A percentile compares a stretch with the other conserved stretches of the same genome.
These are phyloP conservation scores for Helianthus tuberosus DNA, from an alignment of 129 eudicot species.

Conservation along the genomic window DNA sequence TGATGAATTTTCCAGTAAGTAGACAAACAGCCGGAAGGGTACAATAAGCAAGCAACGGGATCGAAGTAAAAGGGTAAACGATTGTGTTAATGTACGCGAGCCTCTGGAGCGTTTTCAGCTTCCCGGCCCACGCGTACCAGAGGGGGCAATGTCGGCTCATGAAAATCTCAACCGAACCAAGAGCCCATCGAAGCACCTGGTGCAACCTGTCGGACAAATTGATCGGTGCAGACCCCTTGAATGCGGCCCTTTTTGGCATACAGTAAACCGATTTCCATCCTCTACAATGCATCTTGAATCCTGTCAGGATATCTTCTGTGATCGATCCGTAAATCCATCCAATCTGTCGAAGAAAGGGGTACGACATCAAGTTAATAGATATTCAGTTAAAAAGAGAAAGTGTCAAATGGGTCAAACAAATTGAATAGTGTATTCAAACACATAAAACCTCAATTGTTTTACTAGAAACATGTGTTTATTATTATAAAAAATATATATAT, in stretches of 20 bases:
- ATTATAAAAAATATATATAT: neutral
- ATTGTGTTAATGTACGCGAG: slow-evolving; percentile 95
- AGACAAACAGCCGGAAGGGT: slow-evolving; percentile 96
- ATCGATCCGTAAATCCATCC: slow-evolving; percentile 99
- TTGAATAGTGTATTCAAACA: neutral
- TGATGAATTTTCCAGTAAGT: slow-evolving; percentile 96
- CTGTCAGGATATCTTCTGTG: slow-evolving; percentile 94
- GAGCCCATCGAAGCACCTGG: slow-evolving; percentile 99
- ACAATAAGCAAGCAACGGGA: slow-evolving; percentile 92
- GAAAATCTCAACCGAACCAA: slow-evolving; percentile 96
- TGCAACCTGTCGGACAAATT: slow-evolving; percentile 94
- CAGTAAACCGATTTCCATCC: slow-evolving; percentile 99
- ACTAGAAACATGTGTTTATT: neutral
- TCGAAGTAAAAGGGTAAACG: slow-evolving; percentile 94
- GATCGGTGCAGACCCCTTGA: slow-evolving; percentile 98
- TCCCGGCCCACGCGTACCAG: slow-evolving; percentile 95
- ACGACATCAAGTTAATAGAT: neutral
- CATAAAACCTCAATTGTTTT: neutral
- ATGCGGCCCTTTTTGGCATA: slow-evolving; percentile 89
- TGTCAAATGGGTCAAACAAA: neutral
- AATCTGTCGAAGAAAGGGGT: slow-evolving; percentile 48
- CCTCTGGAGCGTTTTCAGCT: slow-evolving; percentile 84
- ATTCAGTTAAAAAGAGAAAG: neutral
- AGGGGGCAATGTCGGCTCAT: slow-evolving; percentile 97
- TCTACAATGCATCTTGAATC: slow-evolving; percentile 99